phyloP scores from a whole-genome alignment of 148 eudicot genomes.

The Rhododendron vialii region DNA sequence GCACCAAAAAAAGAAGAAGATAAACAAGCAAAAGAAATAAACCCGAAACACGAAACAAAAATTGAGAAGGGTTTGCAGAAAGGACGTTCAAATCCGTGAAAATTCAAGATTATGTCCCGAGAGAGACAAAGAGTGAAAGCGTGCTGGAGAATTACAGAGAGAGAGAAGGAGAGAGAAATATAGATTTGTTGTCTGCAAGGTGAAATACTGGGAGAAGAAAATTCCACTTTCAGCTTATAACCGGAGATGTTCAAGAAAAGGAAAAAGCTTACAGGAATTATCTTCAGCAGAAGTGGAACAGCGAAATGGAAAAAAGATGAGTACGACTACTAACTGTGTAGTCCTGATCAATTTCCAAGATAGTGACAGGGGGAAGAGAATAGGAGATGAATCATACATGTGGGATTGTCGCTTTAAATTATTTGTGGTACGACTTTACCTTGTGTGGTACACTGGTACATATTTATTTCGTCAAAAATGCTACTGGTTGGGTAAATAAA shows the following conservation, averaged over 20 bases:
- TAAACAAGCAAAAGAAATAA: neutral
- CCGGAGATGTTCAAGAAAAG: too few species aligned
- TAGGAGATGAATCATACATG: neutral
- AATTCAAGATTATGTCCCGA: neutral
- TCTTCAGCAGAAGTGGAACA: neutral
- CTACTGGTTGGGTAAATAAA: too few species aligned
- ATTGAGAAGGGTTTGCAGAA: neutral
- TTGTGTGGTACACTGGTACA: too few species aligned
- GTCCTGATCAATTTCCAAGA: neutral
- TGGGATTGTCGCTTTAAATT: too few species aligned
- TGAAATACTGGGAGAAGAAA: neutral
- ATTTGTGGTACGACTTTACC: too few species aligned
- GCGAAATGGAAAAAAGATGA: neutral
- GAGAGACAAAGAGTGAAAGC: neutral
- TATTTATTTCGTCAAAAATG: too few species aligned
- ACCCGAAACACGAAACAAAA: neutral
- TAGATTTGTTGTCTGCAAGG: neutral
- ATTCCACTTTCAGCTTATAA: neutral
- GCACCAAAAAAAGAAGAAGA: neutral
- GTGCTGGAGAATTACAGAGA: neutral
- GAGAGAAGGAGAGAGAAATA: neutral
- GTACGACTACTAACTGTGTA: neutral
- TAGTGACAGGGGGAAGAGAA: neutral
- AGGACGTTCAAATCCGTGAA: neutral
- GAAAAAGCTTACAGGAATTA: too few species aligned